Percentiles rank a stretch among this genome's conserved stretches.
Conservation (phyloP, 1,284 basidiomycete species). For the Mycosarcoma maydis region DNA sequence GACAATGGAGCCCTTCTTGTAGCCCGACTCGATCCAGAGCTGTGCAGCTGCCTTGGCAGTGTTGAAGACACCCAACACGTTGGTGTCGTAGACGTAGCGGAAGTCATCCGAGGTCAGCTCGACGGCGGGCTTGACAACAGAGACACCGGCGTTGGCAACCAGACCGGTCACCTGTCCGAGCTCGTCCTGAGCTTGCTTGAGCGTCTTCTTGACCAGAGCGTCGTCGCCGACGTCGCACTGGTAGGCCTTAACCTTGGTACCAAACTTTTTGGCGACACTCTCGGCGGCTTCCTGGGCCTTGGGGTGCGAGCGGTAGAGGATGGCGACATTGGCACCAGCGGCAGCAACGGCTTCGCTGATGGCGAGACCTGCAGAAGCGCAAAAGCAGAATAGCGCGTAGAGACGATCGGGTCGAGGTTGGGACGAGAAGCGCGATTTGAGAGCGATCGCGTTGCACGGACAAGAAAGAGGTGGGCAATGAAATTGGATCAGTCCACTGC, state of each 20-base stretch:
- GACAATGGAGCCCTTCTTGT: slow-evolving; percentile 66
- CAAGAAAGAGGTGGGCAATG: no score
- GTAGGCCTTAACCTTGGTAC: slow-evolving; percentile 66
- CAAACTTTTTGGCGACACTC: slow-evolving; percentile 62
- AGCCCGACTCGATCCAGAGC: slow-evolving; percentile 65
- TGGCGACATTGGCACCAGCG: slow-evolving; percentile 66
- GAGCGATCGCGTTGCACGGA: no score
- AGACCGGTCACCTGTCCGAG: slow-evolving; percentile 63
- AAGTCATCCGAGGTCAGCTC: slow-evolving; percentile 65
- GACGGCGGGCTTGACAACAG: slow-evolving; percentile 66
- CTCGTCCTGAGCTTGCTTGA: slow-evolving; percentile 60
- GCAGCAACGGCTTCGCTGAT: slow-evolving; percentile 63
- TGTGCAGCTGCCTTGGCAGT: slow-evolving; percentile 63
- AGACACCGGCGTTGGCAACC: slow-evolving; percentile 65
- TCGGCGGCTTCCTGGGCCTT: slow-evolving; percentile 64
- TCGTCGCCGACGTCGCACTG: slow-evolving; percentile 66
- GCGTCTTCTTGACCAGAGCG: slow-evolving; percentile 60
- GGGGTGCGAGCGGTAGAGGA: slow-evolving; percentile 65
- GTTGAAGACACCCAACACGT: slow-evolving; percentile 67
- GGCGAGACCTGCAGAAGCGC: slow-evolving; percentile 57
- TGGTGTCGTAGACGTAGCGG: slow-evolving; percentile 66
- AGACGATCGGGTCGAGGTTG: no score
- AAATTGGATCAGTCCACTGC: no score
- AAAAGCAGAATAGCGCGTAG: no score
- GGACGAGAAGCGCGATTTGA: no score